Percentiles rank a stretch among this genome's conserved stretches.
Conservation (phyloP, 192 early-diverging fungal genomes). For the Kappamyces sp. region DNA sequence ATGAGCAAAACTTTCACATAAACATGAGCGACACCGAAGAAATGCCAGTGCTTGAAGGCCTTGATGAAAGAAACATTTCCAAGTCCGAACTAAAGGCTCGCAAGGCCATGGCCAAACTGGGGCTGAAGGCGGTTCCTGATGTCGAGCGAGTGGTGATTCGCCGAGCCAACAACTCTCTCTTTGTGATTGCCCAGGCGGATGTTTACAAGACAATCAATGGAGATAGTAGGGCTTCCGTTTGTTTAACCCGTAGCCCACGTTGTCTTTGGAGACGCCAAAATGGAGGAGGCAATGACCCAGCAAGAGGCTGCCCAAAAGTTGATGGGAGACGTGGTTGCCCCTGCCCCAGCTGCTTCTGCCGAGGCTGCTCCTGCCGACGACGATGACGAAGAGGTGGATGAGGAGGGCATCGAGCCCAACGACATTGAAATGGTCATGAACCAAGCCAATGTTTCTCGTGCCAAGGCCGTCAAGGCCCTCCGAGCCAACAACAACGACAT, state of each 20-base stretch:
- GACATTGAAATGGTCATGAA: slow-evolving; percentile 92
- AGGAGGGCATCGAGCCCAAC: slow-evolving; percentile 74
- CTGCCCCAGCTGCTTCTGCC: slow-evolving; percentile 49
- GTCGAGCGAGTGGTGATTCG: slow-evolving; percentile 87
- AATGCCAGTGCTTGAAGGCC: slow-evolving; percentile 13
- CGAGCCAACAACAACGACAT: slow-evolving; percentile 80
- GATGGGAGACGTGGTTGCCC: slow-evolving; percentile 37
- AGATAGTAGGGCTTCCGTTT: slow-evolving; percentile 50
- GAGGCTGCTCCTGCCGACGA: slow-evolving; percentile 53
- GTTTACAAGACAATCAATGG: slow-evolving; percentile 86
- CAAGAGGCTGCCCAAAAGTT: slow-evolving; percentile 39
- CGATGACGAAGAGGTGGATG: slow-evolving; percentile 74
- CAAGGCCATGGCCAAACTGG: slow-evolving; percentile 90
- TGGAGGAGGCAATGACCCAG: slow-evolving; percentile 76
- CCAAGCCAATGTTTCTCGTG: slow-evolving; percentile 81
- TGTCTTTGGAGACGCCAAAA: slow-evolving; percentile 91
- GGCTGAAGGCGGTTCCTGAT: slow-evolving; percentile 78
- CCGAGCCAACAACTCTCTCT: slow-evolving; percentile 71
- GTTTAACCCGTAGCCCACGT: slow-evolving; percentile 57
- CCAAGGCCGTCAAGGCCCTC: slow-evolving; percentile 89
- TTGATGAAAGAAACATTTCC: slow-evolving; percentile 49
- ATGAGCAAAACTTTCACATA: background rate
- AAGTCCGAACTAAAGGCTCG: slow-evolving; percentile 94
- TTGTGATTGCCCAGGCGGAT: slow-evolving; percentile 84
- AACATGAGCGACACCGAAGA: slow-evolving; percentile 14